These are phyloP conservation scores for Citrus sinensis DNA, from an alignment of 345 rosid species.

Conservation along the genomic window DVS_A1.0 CM039161.1:20339501-20340000, in stretches of 20 bases:
- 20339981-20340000: background rate
- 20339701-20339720: background rate
- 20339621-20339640: background rate
- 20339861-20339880: slow-evolving; percentile 12
- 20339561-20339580: background rate
- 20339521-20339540: too few species aligned
- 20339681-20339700: background rate
- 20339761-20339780: background rate
- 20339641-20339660: background rate
- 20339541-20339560: too few species aligned
- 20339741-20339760: background rate
- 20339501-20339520: too few species aligned
- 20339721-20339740: background rate
- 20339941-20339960: background rate
- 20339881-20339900: slow-evolving; percentile 11
- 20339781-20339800: background rate
- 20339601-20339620: background rate
- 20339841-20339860: background rate
- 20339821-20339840: background rate
- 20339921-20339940: background rate
- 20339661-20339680: background rate
- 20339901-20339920: slow-evolving; percentile 12
- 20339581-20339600: background rate
- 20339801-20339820: background rate
- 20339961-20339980: slow-evolving; percentile 6